Evolutionary conservation across 164 flowering plant genomes (phyloP), one percentile per base, ranked within the genome.

Genomic region (Berberis thunbergii): DNA sequence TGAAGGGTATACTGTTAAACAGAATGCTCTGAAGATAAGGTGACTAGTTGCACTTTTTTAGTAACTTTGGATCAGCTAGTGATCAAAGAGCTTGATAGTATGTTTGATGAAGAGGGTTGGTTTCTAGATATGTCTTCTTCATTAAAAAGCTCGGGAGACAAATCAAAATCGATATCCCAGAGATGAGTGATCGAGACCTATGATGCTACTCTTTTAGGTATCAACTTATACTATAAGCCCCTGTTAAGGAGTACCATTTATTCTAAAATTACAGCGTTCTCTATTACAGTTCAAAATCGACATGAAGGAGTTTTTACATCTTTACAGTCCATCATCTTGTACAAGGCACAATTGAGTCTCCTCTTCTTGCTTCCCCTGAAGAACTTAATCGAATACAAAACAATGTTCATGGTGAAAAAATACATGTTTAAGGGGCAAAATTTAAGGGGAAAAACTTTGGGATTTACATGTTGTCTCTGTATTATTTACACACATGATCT

Each of bases 401-500:
- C 77, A 73, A 63, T 26, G 61, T 55, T 64, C 63, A 52, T 59
- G 40, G 57, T 26, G 64, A 55, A 70, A 64, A 59, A 53, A 58
- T 45, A 61, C 68, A 45, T 13, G 26, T 26, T n/a, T 26, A 45
- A 56, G 59, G 73, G 42, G 62, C 61, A 62, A 67, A 69, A 26
- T 26, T 26, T 26, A 26, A 0, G 26, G 41, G 40, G 61, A 53
- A 69, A n/a, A 45, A 64, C 69, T 77, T 75, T 13, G 61, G 38
- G 13, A 58, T 59, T 64, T 65, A 53, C 41, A 26, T 59, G 48
- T 26, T 61, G 55, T 64, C 64, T 69, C 69, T 78, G n/a, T 74
- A 58, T 43, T 76, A 75, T 83, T 81, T 82, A 83, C 79, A 85
- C 79, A 39, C 81, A 77, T 43, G 95, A 88, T 56, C 87, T 80